These are phyloP conservation scores for Capillidium rhysosporum DNA, from an alignment of 371 early-diverging fungal genomes.

Conservation along the genomic window DNA sequence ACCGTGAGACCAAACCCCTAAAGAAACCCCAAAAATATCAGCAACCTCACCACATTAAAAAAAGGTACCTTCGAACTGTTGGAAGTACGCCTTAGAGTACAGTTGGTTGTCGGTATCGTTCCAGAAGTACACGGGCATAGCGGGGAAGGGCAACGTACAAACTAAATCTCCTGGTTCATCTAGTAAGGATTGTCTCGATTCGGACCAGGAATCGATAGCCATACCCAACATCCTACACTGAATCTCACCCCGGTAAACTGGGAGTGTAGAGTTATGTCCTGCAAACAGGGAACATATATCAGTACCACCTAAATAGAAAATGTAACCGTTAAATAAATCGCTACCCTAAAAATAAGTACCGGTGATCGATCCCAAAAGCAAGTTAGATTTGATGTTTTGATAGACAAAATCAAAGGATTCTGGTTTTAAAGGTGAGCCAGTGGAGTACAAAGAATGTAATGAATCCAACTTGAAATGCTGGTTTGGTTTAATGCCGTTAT, in stretches of 20 bases:
- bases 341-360: conserved; percentile 12
- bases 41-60: background rate
- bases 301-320: conserved; percentile 44
- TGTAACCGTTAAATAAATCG: too few relatives aligned
- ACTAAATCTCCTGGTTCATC: conserved; percentile 77
- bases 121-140: conserved; percentile 92
- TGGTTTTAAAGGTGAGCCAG: conserved; percentile 85
- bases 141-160: conserved; percentile 83
- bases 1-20: conserved; percentile 81
- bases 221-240: conserved; percentile 84
- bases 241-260: conserved; percentile 89
- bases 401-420: conserved; percentile 85
- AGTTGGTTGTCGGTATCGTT: conserved; percentile 48
- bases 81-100: conserved; percentile 81
- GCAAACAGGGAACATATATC: conserved; percentile 92
- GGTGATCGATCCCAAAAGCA: conserved; percentile 80
- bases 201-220: conserved; percentile 81
- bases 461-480: conserved; percentile 28
- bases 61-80: conserved; percentile 29
- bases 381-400: conserved; percentile 50
- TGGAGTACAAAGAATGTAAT: conserved; percentile 73
- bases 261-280: conserved; percentile 63
- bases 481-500: conserved; percentile 40
- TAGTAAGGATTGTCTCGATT: conserved; percentile 31
- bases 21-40: background rate